Base-by-base conservation (phyloP, 2,329 filamentous ascomycete genomes). In the Pyrenophora tritici-repentis region DNA sequence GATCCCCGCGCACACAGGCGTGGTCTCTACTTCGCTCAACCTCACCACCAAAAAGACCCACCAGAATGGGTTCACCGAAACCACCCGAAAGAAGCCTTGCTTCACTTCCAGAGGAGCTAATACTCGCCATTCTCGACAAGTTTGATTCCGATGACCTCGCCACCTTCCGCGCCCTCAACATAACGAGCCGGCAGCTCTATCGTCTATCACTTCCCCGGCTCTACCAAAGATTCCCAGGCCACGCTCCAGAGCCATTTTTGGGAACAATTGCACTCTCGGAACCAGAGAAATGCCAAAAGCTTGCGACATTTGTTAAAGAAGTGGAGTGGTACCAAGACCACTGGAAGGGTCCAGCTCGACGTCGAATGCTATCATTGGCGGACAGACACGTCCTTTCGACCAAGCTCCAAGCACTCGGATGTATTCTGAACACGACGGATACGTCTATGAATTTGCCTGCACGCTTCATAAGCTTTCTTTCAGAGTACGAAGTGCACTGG, bases 61-160 rank as follows among this genome's bases (percentile, higher is more conserved):
- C 6, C 16, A 22, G n/a, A 14, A 22, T 34, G 17, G 36, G 29
- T 16, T n/a, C 12, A 14, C 17, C n/a, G 24, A 6, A 12, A 12
- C 9, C 31, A 31, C 10, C 17, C 9, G 7, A 20, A 13, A 14
- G 14, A 10, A 17, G 22, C 16, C 12, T 55, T 8, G 26, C 24
- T 16, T 35, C 42, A 9, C 45, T 56, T 38, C 53, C 53, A 1
- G 42, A 56, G 7, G 53, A 56, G 32, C 34, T 56, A 2, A 18
- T 56, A 10, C 18, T 56, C 4, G 10, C 17, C 10, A 33, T 56
- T 12, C 22, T 56, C 9, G 49, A 56, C 16, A 7, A 38, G 3
- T n/a, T 56, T 13, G 17, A 26, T 17, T 1, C 37, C 17, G 20
- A 46, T 14, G 53, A 55, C 18, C n/a, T 36, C 17, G 10, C n/a